phyloP scores from a whole-genome alignment of 2,329 filamentous ascomycete species.

The Colletotrichum phormii region DNA sequence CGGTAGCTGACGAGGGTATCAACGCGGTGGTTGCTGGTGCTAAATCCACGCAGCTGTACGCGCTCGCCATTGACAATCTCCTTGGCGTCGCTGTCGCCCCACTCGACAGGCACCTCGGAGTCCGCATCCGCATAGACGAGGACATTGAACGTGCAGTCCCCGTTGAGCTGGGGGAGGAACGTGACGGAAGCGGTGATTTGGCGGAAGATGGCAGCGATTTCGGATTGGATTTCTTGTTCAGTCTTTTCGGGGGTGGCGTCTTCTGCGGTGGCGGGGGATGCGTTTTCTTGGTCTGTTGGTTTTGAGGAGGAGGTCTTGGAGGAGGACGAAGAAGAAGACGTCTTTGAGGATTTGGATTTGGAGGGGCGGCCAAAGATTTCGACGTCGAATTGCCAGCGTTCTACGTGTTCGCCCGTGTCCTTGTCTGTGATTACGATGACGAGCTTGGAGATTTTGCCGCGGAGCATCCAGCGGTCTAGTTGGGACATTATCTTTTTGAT shows the following conservation, averaged over 20 bases:
- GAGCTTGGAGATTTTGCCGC: conserved; percentile 95
- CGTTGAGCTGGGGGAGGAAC: conserved; percentile 92
- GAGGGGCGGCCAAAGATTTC: conserved; percentile 49
- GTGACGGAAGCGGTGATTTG: conserved; percentile 98
- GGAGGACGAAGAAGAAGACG: conserved; percentile 60
- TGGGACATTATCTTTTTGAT: conserved; percentile 99
- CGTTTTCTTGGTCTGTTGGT: conserved; percentile 77
- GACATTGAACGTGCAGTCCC: conserved; percentile 98
- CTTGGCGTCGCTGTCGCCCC: conserved; percentile 98
- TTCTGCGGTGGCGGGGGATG: conserved; percentile 41
- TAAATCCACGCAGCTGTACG: conserved; percentile 95
- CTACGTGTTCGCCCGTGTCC: conserved; percentile 94
- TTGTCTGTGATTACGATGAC: conserved; percentile 98
- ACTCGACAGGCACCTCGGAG: conserved; percentile 95
- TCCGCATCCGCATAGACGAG: conserved; percentile 97
- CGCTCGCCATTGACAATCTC: conserved; percentile 96
- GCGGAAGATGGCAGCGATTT: conserved; percentile 96
- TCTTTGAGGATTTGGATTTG: conserved; percentile 2
- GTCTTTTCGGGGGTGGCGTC: conserved; percentile 76
- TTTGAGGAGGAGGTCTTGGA: conserved; percentile 59
- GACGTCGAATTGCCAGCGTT: conserved; percentile 98
- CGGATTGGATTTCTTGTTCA: conserved; percentile 91
- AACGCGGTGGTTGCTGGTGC: conserved; percentile 92
- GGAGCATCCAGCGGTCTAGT: conserved; percentile 97
- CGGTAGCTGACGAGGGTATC: conserved; percentile 97